Base-by-base conservation (phyloP, 2,329 filamentous ascomycete genomes). In the Golovinomyces cichoracearum region DNA sequence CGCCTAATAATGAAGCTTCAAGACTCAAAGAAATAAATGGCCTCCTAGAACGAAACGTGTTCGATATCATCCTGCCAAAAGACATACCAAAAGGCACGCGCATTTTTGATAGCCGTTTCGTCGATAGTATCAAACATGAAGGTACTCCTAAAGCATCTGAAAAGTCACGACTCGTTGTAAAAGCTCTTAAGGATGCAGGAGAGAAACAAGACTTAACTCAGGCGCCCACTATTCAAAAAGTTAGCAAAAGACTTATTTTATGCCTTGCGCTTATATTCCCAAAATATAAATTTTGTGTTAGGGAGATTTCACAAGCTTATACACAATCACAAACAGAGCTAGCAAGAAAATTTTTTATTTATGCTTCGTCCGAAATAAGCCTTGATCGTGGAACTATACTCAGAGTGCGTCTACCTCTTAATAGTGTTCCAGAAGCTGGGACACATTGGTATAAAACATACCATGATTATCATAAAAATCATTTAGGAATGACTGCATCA, bases 11-110 rank as follows among this genome's bases (percentile, higher is more conserved):
- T 12, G 35, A 40, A 15, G 19, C 13, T 15, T 26, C 22, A 45
- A 26, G 22, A 10, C 1, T 38, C 1, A 47, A 47, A 9, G 38
- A 50, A 23, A 19, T 50, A 2, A 13, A 25, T 26, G 29, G 7
- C 10, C 26, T 50, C 22, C 46, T 48, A 6, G 21, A 48, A 10
- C 48, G 40, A 45, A 38, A 12, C 5, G 35, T 38, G n/a, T 38
- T 38, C 35, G 7, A 9, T 12, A 38, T 38, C n/a, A 5, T 38
- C 7, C 9, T 10, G 7, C 7, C 17, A 9, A 19, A 38, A 12
- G 9, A 38, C 7, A 38, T 38, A 38, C 35, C 35, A 38, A 38
- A 38, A 38, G 13, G 17, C 2, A 12, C 2, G 7, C 7, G 35
- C 7, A 38, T 38, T 12, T 38, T 38, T 38, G 35, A n/a, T 10